These are phyloP conservation scores for Neostapfia colusana DNA, from an alignment of 176 grass and related monocot species.

Conservation along the genomic window DNA sequence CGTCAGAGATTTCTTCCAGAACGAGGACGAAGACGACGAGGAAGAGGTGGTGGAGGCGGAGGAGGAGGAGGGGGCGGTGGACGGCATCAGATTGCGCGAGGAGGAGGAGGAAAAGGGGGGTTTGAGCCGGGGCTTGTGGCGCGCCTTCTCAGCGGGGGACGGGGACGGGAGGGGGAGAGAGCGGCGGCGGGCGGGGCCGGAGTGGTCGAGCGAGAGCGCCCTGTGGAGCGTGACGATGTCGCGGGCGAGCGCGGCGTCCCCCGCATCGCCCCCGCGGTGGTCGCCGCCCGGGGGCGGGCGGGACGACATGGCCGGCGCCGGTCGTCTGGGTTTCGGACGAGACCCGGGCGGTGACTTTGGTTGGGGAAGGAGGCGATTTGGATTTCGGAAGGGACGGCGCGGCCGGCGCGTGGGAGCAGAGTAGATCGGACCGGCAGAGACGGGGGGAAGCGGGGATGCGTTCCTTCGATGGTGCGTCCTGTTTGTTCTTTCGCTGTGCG, in stretches of 20 bases:
- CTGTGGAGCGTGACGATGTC: slow-evolving; percentile 87
- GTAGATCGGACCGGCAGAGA: neutral
- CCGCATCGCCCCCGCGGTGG: slow-evolving; percentile 39
- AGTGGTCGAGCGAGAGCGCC: slow-evolving; percentile 79
- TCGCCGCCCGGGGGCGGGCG: slow-evolving; percentile 32
- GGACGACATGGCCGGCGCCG: slow-evolving; percentile 44
- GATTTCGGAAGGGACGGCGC: neutral
- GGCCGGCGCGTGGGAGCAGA: neutral
- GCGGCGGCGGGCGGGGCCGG: slow-evolving; percentile 49
- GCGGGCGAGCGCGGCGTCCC: slow-evolving; percentile 63
- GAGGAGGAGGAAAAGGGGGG: slow-evolving; percentile 31
- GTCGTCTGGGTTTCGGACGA: slow-evolving; percentile 31
- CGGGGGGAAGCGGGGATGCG: slow-evolving; percentile 25
- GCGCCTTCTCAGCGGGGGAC: slow-evolving; percentile 28
- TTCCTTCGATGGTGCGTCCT: slow-evolving; percentile 33
- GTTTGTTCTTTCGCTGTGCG: slow-evolving; percentile 10
- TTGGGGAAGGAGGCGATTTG: slow-evolving; percentile 6
- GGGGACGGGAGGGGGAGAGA: slow-evolving; percentile 51
- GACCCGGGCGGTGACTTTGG: slow-evolving; percentile 14
- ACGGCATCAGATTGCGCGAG: slow-evolving; percentile 43
- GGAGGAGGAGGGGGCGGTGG: neutral
- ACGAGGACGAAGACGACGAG: slow-evolving; percentile 30
- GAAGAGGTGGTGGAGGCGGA: neutral
- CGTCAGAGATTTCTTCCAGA: slow-evolving; percentile 69
- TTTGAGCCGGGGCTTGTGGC: slow-evolving; percentile 33